Conservation (phyloP, 169 alveolate species). For the Fabrea salina region DNA sequence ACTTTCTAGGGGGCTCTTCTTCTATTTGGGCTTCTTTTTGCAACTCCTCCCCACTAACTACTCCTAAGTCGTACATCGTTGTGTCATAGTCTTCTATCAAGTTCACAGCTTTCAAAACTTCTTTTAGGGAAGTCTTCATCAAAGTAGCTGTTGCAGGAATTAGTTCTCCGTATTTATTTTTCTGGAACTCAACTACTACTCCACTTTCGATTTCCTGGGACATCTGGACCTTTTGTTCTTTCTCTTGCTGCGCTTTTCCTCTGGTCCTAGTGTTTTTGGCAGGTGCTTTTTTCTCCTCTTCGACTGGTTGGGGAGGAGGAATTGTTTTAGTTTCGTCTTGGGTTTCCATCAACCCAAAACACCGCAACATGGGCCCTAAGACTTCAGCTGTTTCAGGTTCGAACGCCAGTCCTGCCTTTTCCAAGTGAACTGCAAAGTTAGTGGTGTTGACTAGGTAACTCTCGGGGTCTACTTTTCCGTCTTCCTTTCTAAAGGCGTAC, state of each 20-base stretch:
- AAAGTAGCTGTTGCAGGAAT: conserved; percentile 63
- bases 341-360: conserved; percentile 79
- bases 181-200: conserved; percentile 25
- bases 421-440: conserved; percentile 25
- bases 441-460: conserved; percentile 8
- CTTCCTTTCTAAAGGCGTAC: conserved; percentile 74
- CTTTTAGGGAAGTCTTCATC: conserved; percentile 69
- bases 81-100: conserved; percentile 68
- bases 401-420: conserved; percentile 28
- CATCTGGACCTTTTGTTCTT: conserved; percentile 42
- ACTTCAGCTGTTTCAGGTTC: conserved; percentile 56
- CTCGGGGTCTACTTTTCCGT: conserved; percentile 67
- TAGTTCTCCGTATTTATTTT: conserved; percentile 54
- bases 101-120: conserved; percentile 59
- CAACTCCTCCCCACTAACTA: conserved; percentile 31
- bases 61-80: conserved; percentile 55
- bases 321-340: conserved; percentile 54
- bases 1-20: not conserved
- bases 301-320: conserved; percentile 70
- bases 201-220: conserved; percentile 19
- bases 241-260: conserved; percentile 45
- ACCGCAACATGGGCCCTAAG: conserved; percentile 72
- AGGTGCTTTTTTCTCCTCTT: conserved; percentile 56
- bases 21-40: conserved; percentile 31
- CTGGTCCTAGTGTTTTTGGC: conserved; percentile 35